Evolutionary conservation across 305 asterid genomes (phyloP).

Genomic region (Lippia alba): DNA sequence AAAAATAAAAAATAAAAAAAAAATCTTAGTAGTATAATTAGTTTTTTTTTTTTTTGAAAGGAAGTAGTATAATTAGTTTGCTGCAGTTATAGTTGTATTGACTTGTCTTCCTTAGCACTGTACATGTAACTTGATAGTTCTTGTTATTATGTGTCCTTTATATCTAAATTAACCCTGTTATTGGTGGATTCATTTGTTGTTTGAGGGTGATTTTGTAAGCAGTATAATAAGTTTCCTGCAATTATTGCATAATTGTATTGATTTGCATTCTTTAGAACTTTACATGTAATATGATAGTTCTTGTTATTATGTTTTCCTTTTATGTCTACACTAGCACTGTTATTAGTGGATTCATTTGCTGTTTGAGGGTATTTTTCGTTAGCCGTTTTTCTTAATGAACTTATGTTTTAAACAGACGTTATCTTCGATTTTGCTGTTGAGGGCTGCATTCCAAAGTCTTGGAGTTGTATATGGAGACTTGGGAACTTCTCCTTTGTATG

Average conservation of each 20-base stretch:
- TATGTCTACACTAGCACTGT: background rate
- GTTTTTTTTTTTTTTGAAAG: no score
- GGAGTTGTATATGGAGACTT: constrained; percentile 88
- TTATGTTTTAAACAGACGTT: constrained; percentile 51
- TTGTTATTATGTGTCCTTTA: constrained; percentile 7
- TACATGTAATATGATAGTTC: background rate
- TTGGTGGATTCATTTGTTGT: constrained; percentile 4
- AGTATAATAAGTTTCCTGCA: background rate
- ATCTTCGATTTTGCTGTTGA: constrained; percentile 62
- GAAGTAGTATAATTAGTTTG: background rate
- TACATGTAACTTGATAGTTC: background rate
- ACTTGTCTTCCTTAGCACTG: background rate
- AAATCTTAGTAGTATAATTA: background rate
- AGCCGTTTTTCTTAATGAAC: constrained; percentile 7
- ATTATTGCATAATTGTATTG: constrained; percentile 2
- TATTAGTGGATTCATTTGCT: constrained; percentile 3
- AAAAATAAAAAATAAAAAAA: no score
- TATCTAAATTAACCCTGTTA: background rate
- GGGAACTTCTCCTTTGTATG: constrained; percentile 88
- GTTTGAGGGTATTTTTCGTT: constrained; percentile 2
- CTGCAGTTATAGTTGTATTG: background rate
- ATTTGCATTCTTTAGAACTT: background rate
- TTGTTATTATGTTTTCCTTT: constrained; percentile 15
- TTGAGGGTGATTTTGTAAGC: background rate
- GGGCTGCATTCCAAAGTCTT: constrained; percentile 84